Evolutionary conservation across 2,329 filamentous ascomycete species (phyloP), one percentile per base, ranked within the genome.

Genomic region (Lasiodiplodia sp.): DNA sequence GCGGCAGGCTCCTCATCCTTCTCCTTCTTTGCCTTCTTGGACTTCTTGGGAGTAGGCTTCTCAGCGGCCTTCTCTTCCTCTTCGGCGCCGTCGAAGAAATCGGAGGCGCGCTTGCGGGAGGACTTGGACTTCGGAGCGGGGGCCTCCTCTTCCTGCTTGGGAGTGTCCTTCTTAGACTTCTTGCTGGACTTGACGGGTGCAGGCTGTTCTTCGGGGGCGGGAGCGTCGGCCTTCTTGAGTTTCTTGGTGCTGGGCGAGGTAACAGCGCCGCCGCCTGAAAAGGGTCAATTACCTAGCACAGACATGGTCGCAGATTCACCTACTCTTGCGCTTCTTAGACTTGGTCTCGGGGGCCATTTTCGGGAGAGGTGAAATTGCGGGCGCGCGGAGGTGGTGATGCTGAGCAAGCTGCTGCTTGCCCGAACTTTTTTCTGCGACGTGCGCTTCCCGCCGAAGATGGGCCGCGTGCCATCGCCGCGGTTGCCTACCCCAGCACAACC

Each of bases 291-390:
- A 69, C 38, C 5, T 70, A 71, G 3, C 71, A 71, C 72, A 67
- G 38, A 14, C 6, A 51, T 60, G n/a, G 58, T 11, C 1, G 5
- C 4, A 8, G 18, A 40, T 21, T 6, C 0, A 16, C 75, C 51
- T 77, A 85, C 85, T 82, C 75, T 86, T 86, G 78, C 84, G 83
- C 83, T 88, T 88, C 76, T 85, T 88, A 51, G 79, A 80, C 73
- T 85, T 86, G 71, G 81, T 79, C 74, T 85, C 85, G 71, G 82
- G 82, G 67, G 84, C 85, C 86, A 88, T 88, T 79, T 78, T 68
- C 69, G 23, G 65, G 65, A n/a, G 18, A 37, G 67, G 60, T 71
- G 60, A 69, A 66, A 69, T 69, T 65, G 68, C 65, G 68, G 37
- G 56, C 70, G 66, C 69, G 69, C 49, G 68, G 64, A 65, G 52